Evolutionary conservation across 129 eudicot species (phyloP).

Genomic region (Saussurea involucrata): DNA sequence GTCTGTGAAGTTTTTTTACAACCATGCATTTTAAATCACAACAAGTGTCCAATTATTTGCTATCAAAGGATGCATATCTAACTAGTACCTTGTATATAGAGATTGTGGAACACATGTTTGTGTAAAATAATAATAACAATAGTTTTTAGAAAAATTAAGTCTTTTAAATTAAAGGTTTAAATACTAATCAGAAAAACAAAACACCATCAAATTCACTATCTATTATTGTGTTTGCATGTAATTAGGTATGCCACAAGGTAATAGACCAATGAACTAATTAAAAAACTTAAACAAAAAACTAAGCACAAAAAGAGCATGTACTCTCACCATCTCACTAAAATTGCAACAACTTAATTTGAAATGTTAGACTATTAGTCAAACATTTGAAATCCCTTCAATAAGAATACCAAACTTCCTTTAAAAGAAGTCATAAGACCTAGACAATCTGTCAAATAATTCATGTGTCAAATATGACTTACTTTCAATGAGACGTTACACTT

Average conservation of each 20-base stretch:
- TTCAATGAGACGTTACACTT: background rate
- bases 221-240: background rate
- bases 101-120: background rate
- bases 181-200: background rate
- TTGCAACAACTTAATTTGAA: background rate
- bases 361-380: background rate
- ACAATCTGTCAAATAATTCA: conserved; percentile 2
- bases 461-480: background rate
- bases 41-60: background rate
- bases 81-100: background rate
- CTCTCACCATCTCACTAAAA: background rate
- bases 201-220: background rate
- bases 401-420: background rate
- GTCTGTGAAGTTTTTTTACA: background rate
- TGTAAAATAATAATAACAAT: background rate
- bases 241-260: background rate
- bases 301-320: background rate
- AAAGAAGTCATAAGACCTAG: background rate
- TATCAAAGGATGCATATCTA: background rate
- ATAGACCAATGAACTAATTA: too few species aligned
- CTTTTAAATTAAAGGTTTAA: background rate
- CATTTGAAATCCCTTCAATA: background rate
- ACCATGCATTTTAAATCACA: background rate
- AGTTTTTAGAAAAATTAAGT: background rate
- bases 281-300: background rate